These are phyloP conservation scores for Collybia nuda DNA, from an alignment of 768 basidiomycete species.

Conservation along the genomic window DNA sequence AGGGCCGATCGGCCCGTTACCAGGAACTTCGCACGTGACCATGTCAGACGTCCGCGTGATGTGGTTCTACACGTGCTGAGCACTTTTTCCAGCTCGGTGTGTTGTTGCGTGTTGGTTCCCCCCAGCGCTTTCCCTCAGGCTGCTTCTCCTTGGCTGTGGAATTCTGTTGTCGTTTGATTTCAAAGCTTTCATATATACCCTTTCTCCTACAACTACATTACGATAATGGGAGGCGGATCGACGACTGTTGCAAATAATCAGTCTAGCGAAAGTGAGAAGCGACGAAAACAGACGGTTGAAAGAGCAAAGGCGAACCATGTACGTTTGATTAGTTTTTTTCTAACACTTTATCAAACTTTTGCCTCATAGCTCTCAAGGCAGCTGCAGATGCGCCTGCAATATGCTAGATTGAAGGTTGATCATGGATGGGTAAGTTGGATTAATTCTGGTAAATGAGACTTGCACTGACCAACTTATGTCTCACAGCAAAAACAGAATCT, in stretches of 20 bases:
- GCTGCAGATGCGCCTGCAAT: conserved; percentile 72
- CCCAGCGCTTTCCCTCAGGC: neutral
- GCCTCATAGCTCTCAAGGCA: conserved; percentile 61
- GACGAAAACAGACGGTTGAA: conserved; percentile 51
- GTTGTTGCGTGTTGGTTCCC: conserved; percentile 7
- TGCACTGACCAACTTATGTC: neutral
- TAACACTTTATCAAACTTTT: neutral
- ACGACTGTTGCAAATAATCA: conserved; percentile 25
- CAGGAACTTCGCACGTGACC: conserved; percentile 13
- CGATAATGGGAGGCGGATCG: conserved; percentile 25
- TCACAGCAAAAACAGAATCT: conserved; percentile 72
- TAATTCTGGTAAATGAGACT: neutral
- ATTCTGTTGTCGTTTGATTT: neutral
- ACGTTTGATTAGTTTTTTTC: conserved; percentile 16
- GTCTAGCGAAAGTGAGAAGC: conserved; percentile 37
- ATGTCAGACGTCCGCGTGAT: conserved; percentile 16
- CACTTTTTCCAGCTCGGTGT: conserved; percentile 14
- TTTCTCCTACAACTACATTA: neutral
- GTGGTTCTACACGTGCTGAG: conserved; percentile 16
- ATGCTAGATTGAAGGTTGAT: conserved; percentile 77
- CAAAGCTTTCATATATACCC: neutral
- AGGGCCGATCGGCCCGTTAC: no score
- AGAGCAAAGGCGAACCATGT: conserved; percentile 60
- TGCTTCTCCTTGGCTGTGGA: neutral
- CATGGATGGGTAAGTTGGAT: conserved; percentile 68